Percentiles rank a stretch among this genome's conserved stretches.
Conservation (phyloP, 164 flowering plant species). For the Macadamia integrifolia region DNA sequence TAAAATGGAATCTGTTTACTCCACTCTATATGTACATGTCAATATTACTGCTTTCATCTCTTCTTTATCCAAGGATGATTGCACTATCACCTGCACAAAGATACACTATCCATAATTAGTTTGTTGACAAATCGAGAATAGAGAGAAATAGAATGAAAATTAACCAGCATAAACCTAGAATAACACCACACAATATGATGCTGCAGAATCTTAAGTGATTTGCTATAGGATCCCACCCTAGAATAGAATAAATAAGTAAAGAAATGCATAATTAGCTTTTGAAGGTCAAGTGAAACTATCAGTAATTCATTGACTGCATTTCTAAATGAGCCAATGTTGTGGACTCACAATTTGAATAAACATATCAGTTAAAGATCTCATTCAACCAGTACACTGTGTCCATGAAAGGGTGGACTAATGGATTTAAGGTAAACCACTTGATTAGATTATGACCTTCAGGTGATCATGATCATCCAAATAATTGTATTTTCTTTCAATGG, state of each 20-base stretch:
- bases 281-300: no score
- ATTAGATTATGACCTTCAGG: not conserved
- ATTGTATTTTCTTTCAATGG: not conserved
- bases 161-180: not conserved
- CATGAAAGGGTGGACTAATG: no score
- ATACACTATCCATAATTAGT: not conserved
- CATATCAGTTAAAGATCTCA: no score
- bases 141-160: not conserved
- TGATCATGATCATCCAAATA: not conserved
- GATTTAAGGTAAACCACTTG: not conserved
- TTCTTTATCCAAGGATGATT: constrained; percentile 71
- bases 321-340: no score
- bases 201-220: no score
- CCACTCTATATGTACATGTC: constrained; percentile 64
- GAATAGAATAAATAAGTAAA: no score
- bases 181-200: not conserved
- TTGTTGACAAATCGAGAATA: not conserved
- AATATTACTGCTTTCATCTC: constrained; percentile 73
- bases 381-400: no score
- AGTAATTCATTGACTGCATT: no score
- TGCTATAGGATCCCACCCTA: no score
- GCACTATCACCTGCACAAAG: constrained; percentile 55
- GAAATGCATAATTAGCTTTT: no score
- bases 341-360: no score
- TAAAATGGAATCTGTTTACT: constrained; percentile 18